Conservation (phyloP, 2,329 filamentous ascomycete genomes). For the Hysterium pulicare region DNA sequence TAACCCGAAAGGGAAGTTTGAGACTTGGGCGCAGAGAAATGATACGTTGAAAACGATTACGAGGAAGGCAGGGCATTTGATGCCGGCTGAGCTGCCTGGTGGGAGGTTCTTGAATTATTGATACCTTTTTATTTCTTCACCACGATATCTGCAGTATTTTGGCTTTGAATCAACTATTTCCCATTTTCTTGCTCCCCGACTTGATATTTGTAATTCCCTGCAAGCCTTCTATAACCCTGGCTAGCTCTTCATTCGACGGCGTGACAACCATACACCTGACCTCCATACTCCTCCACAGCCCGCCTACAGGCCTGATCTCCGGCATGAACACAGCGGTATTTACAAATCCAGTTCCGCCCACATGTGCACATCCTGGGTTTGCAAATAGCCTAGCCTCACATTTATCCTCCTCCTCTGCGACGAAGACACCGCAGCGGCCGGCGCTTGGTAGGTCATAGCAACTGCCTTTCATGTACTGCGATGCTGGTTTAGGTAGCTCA, state of each 20-base stretch:
- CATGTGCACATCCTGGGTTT: constrained; percentile 26
- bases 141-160: too few species aligned
- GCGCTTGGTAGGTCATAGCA: constrained; percentile 30
- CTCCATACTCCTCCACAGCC: constrained; percentile 34
- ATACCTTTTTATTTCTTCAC: too few species aligned
- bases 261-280: constrained; percentile 31
- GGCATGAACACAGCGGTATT: constrained; percentile 37
- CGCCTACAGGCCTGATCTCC: constrained; percentile 30
- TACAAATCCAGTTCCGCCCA: constrained; percentile 20
- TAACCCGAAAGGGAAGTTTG: too few species aligned
- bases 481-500: constrained; percentile 20
- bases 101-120: too few species aligned
- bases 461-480: constrained; percentile 26
- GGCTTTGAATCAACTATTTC: too few species aligned
- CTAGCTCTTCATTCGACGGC: constrained; percentile 12
- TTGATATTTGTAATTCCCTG: background rate
- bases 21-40: too few species aligned
- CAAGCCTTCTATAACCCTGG: background rate
- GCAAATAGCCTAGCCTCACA: constrained; percentile 35
- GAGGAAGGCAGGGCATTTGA: too few species aligned
- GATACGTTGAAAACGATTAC: too few species aligned
- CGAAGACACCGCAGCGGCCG: constrained; percentile 34
- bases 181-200: too few species aligned
- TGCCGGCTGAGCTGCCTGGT: too few species aligned
- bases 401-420: constrained; percentile 30